Percentiles rank a stretch among this genome's conserved stretches.
Evolutionary conservation across 2,329 filamentous ascomycete species (phyloP).

Genomic region (Helicocarpus griseus): DNA sequence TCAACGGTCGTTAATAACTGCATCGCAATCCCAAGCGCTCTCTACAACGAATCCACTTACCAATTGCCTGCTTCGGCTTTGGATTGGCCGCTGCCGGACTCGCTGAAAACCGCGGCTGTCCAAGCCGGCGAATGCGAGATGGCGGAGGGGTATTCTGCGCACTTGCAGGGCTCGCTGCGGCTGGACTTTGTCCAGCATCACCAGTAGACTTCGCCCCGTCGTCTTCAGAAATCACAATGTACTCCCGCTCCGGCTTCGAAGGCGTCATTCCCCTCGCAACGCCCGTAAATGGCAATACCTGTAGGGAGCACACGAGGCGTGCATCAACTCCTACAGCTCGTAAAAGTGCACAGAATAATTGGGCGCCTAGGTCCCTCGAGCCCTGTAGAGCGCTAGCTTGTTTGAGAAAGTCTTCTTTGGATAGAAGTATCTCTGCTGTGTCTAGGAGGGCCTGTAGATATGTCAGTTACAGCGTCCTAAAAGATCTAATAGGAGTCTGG

Average conservation of each 20-base stretch:
- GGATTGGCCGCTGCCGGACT: conserved; percentile 4
- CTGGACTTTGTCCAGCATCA: conserved; percentile 12
- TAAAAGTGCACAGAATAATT: conserved; percentile 81
- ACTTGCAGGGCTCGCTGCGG: not conserved
- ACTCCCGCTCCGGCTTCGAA: conserved; percentile 28
- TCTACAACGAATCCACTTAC: not conserved
- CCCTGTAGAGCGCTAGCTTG: conserved; percentile 63
- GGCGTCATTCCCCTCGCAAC: conserved; percentile 35
- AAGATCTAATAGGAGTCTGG: not conserved
- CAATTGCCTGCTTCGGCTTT: conserved; percentile 4
- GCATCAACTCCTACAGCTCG: conserved; percentile 72
- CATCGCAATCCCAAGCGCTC: not conserved
- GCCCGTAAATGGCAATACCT: conserved; percentile 62
- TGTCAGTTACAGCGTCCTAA: conserved; percentile 2
- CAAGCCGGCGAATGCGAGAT: conserved; percentile 23
- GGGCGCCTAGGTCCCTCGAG: conserved; percentile 80
- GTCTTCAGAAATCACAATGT: conserved; percentile 29
- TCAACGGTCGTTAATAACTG: not conserved
- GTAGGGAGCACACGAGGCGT: conserved; percentile 81
- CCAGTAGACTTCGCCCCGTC: conserved; percentile 23
- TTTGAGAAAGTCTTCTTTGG: conserved; percentile 61
- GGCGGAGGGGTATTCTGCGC: conserved; percentile 4
- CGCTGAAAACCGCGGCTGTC: conserved; percentile 22
- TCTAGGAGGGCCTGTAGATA: conserved; percentile 19
- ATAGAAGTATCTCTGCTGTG: conserved; percentile 58